These are phyloP conservation scores for Nannochloropsis salina DNA, from an alignment of 108 stramenopile species.

Conservation along the genomic window DNA sequence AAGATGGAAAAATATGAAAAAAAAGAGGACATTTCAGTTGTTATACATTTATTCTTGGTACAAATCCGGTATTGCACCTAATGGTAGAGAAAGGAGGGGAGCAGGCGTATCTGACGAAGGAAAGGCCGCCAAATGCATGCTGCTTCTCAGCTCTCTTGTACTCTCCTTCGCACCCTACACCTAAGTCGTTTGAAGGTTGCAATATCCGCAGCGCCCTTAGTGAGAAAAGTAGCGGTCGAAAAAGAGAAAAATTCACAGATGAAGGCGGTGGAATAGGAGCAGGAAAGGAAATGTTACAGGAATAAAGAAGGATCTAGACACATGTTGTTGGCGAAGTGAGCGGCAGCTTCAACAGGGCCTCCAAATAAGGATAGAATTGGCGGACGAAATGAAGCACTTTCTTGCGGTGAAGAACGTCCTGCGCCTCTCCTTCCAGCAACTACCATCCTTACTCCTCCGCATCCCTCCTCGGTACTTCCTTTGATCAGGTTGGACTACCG, in stretches of 20 bases:
- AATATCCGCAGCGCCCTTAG: background rate
- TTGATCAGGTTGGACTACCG: constrained; percentile 14
- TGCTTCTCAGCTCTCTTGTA: too few species aligned
- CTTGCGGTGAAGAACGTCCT: too few species aligned
- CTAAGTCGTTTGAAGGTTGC: too few species aligned
- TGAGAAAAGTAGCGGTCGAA: background rate
- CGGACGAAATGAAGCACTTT: too few species aligned
- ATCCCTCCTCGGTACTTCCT: background rate
- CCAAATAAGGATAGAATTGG: too few species aligned
- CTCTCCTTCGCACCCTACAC: too few species aligned
- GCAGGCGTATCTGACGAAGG: too few species aligned
- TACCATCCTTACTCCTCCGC: background rate
- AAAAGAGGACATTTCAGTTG: background rate
- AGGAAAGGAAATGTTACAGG: background rate
- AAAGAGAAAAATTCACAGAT: background rate
- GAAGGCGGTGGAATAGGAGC: background rate
- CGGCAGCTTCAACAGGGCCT: too few species aligned
- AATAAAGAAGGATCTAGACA: background rate
- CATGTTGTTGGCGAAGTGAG: background rate
- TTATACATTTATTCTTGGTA: background rate
- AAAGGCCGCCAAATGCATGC: too few species aligned
- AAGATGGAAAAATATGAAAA: background rate
- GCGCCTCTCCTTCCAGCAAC: too few species aligned
- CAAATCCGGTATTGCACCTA: background rate
- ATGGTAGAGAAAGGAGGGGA: too few species aligned